Base-by-base conservation (phyloP, 768 basidiomycete species). In the Harrya chromipes region DNA sequence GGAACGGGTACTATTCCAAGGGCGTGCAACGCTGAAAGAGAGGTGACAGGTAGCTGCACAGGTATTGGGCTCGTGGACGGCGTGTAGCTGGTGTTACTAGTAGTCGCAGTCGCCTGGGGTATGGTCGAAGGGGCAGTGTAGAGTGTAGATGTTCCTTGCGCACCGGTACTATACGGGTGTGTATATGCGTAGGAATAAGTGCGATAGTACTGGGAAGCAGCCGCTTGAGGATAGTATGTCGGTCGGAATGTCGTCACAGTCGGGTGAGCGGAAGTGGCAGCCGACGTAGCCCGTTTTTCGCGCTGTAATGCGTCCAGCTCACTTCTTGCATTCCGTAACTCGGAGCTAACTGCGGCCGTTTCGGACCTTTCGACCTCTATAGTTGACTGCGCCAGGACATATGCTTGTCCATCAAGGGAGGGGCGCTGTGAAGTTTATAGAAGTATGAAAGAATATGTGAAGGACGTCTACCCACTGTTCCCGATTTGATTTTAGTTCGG, bases 1-100 rank as follows among this genome's bases (percentile, higher is more conserved):
- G 85, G 79, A 24, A 90, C 74, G 12, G 89, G 88, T 8, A 83
- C 72, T 54, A 91, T 90, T 10, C 87, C 88, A 29, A 90, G 72
- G 0, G 82, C 78, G 46, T 85, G 80, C 10, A 91, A 72, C n/a
- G 75, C 74, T 17, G 71, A 63, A n/a, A 81, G 67, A 4, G 76
- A 76, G 11, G 75, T 71, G 2, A 84, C 80, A 16, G 88, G 86
- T 27, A 92, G 72, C 51, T 88, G 82, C 0, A 91, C 82, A 4
- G 89, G 86, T 41, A 80, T 74, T 13, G 76, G 61, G 23, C 57
- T 35, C 29, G 66, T 55, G 19, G 62, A 62, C 3, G 66, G 50
- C 14, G 64, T 42, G 47, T 70, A 62, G 71, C 67, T 48, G 60
- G 71, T 34, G 33, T 33, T 33, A 16, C 16, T 16, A 16, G 47